Conservation (phyloP, 768 basidiomycete genomes). For the Pisolithus microcarpus region DNA sequence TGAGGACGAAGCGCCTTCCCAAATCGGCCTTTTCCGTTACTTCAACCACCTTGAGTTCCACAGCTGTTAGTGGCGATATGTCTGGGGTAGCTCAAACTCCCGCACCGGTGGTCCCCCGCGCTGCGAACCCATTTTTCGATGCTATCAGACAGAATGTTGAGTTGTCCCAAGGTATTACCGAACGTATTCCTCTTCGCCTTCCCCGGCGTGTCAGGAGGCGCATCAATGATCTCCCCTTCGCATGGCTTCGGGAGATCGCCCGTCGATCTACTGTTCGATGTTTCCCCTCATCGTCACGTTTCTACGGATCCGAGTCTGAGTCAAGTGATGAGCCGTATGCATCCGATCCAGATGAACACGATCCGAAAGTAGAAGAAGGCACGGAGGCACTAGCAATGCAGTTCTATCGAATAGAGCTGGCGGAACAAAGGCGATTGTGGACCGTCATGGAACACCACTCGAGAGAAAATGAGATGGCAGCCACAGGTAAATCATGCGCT, state of each 20-base stretch:
- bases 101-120: slow-evolving; percentile 21
- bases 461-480: slow-evolving; percentile 39
- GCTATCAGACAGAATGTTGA: slow-evolving; percentile 85
- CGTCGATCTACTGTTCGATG: slow-evolving; percentile 34
- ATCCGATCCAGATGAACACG: slow-evolving; percentile 28
- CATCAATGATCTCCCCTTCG: slow-evolving; percentile 69
- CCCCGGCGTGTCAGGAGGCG: slow-evolving; percentile 44
- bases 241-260: slow-evolving; percentile 73
- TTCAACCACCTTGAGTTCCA: slow-evolving; percentile 30
- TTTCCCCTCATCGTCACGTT: slow-evolving; percentile 6
- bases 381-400: slow-evolving; percentile 82
- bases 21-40: slow-evolving; percentile 55
- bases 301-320: slow-evolving; percentile 23
- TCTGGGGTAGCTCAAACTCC: slow-evolving; percentile 10
- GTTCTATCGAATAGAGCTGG: slow-evolving; percentile 87
- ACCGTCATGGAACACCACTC: slow-evolving; percentile 90
- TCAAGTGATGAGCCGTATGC: slow-evolving; percentile 28
- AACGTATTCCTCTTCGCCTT: slow-evolving; percentile 71
- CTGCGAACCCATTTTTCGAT: slow-evolving; percentile 87
- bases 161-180: slow-evolving; percentile 64
- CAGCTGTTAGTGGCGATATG: slow-evolving; percentile 5
- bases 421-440: slow-evolving; percentile 83
- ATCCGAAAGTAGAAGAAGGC: slow-evolving; percentile 52
- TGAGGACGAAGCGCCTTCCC: slow-evolving; percentile 56
- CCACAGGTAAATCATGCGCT: slow-evolving; percentile 7